Evolutionary conservation across 2,329 filamentous ascomycete species (phyloP).

Genomic region (Arachnopeziza araneosa): DNA sequence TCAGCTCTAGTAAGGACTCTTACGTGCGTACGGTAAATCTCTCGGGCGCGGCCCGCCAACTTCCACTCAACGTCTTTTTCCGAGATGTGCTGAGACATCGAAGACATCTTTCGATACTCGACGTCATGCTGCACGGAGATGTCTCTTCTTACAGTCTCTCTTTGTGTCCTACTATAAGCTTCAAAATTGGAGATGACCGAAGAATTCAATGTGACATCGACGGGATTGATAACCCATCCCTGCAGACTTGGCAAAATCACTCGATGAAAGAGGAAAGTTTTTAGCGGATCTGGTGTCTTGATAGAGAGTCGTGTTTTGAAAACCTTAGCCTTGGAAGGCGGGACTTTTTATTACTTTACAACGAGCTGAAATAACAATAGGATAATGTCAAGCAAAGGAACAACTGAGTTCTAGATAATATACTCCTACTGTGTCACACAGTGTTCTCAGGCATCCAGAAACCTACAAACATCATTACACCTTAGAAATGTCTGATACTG

Average conservation of each 20-base stretch:
- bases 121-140: not conserved
- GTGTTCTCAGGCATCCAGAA: too few species aligned
- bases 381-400: not conserved
- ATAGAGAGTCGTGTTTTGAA: not conserved
- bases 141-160: not conserved
- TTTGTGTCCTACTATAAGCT: not conserved
- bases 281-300: not conserved
- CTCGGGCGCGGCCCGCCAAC: not conserved
- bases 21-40: not conserved
- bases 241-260: not conserved
- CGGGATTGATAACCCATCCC: not conserved
- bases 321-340: not conserved
- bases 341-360: not conserved
- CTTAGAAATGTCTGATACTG: too few species aligned
- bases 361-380: not conserved
- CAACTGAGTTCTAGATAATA: not conserved
- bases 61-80: not conserved
- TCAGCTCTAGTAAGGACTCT: not conserved
- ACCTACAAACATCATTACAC: too few species aligned
- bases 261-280: not conserved
- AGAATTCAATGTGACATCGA: not conserved
- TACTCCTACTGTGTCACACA: too few species aligned
- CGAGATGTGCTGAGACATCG: not conserved
- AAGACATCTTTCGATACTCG: not conserved
- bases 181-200: not conserved